Percentiles rank a stretch among this genome's conserved stretches.
These are phyloP conservation scores for Lactarius sp. DNA, from an alignment of 768 basidiomycete genomes.

Conservation along the genomic window DNA sequence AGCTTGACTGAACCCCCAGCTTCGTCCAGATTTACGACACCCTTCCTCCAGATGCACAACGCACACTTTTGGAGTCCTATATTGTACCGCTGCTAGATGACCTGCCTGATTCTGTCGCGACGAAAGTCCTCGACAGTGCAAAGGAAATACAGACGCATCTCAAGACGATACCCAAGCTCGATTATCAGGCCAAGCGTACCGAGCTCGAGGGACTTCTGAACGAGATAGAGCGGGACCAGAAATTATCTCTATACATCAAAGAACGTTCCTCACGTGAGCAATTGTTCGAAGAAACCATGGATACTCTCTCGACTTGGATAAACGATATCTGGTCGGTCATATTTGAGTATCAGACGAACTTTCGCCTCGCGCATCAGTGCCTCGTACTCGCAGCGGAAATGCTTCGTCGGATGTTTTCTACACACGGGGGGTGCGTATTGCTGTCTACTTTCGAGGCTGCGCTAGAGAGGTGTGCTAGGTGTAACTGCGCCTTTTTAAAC, in stretches of 20 bases:
- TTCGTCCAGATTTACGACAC: constrained; percentile 38
- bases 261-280: constrained; percentile 53
- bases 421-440: constrained; percentile 35
- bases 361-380: constrained; percentile 48
- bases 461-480: constrained; percentile 36
- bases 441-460: constrained; percentile 4
- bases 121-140: constrained; percentile 39
- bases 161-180: constrained; percentile 43
- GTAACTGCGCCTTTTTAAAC: constrained; percentile 48
- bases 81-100: constrained; percentile 46
- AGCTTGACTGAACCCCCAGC: background rate
- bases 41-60: constrained; percentile 51
- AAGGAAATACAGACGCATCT: constrained; percentile 38
- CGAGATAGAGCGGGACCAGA: constrained; percentile 50
- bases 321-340: constrained; percentile 59
- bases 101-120: constrained; percentile 36
- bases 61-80: constrained; percentile 44
- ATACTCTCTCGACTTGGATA: constrained; percentile 54
- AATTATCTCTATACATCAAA: constrained; percentile 43
- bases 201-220: constrained; percentile 51
- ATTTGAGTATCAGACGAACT: constrained; percentile 54
- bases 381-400: constrained; percentile 49
- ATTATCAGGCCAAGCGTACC: constrained; percentile 48
- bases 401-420: constrained; percentile 40
- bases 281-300: constrained; percentile 50